These are phyloP conservation scores for Termitomyces sp. DNA, from an alignment of 768 basidiomycete genomes.

Conservation along the genomic window DNA sequence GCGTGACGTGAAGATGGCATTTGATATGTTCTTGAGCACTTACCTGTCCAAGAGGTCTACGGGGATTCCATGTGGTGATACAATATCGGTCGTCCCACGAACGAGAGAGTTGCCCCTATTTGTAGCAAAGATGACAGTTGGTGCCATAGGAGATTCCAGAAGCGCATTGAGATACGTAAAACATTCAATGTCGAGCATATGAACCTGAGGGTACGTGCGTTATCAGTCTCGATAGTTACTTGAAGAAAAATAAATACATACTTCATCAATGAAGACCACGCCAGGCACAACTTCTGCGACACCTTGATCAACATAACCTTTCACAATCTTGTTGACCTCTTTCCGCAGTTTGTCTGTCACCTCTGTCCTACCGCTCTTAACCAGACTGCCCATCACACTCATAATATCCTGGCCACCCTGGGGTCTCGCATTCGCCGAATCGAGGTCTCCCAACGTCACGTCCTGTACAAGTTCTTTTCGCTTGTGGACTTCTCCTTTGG, in stretches of 20 bases:
- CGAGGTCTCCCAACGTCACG: conserved; percentile 75
- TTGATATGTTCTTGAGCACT: conserved; percentile 11
- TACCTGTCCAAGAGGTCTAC: conserved; percentile 92
- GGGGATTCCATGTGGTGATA: conserved; percentile 91
- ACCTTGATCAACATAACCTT: conserved; percentile 96
- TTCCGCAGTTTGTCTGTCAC: conserved; percentile 94
- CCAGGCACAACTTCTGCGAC: conserved; percentile 98
- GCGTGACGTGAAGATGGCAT: conserved; percentile 3
- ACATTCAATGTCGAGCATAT: conserved; percentile 99
- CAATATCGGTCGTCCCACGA: conserved; percentile 88
- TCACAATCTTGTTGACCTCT: conserved; percentile 97
- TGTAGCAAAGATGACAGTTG: conserved; percentile 95
- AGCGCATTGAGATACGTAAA: conserved; percentile 98
- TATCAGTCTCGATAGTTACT: conserved; percentile 5
- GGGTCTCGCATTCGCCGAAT: conserved; percentile 94
- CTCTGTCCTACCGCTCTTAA: conserved; percentile 92
- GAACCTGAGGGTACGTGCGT: conserved; percentile 62
- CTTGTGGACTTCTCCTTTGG: conserved; percentile 34
- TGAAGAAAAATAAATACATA: conserved; percentile 30
- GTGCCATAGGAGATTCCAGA: conserved; percentile 94
- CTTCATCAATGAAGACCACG: conserved; percentile 98
- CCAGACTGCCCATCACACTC: conserved; percentile 92
- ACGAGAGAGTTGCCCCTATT: conserved; percentile 93
- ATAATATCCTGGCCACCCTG: conserved; percentile 98
- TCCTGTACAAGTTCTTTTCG: conserved; percentile 24